Percentiles rank a stretch among this genome's conserved stretches.
Conservation (phyloP, 179 eudicot genomes). For the Beta macrorhiza region DNA sequence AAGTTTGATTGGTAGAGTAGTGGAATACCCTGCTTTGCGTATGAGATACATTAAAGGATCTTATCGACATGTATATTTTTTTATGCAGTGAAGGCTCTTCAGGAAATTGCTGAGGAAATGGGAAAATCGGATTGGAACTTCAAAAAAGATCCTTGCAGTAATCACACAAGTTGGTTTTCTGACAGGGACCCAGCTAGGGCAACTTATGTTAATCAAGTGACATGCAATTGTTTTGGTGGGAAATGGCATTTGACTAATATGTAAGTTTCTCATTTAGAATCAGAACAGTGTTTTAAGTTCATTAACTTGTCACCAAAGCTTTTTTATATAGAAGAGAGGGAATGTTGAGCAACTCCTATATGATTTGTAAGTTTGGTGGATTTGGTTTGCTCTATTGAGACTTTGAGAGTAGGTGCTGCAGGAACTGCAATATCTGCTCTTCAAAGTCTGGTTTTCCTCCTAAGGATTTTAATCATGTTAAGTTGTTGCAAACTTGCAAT, state of each 20-base stretch:
- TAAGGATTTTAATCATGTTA: not conserved
- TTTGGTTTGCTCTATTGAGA: not conserved
- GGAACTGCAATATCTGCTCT: not conserved
- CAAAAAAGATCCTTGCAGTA: slow-evolving; percentile 48
- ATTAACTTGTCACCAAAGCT: not conserved
- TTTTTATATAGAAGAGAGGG: not conserved
- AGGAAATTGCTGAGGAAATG: slow-evolving; percentile 50
- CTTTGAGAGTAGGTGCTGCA: not conserved
- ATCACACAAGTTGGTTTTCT: slow-evolving; percentile 38
- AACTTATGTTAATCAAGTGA: slow-evolving; percentile 40
- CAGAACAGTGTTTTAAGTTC: not conserved
- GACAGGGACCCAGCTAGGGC: slow-evolving; percentile 9
- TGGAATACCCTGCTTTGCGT: not conserved
- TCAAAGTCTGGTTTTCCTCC: not conserved
- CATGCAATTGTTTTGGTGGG: slow-evolving; percentile 41
- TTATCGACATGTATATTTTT: not conserved
- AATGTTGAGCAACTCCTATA: not conserved
- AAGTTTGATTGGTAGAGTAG: not conserved
- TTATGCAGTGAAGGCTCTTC: slow-evolving; percentile 48
- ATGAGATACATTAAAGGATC: not conserved
- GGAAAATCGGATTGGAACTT: slow-evolving; percentile 61
- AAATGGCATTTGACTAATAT: slow-evolving; percentile 41
- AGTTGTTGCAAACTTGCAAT: too few relatives aligned
- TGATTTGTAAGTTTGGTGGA: not conserved
- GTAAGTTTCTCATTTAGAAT: slow-evolving; percentile 30